Conservation (phyloP, 75 land plant genomes). For the Picea glauca region DNA sequence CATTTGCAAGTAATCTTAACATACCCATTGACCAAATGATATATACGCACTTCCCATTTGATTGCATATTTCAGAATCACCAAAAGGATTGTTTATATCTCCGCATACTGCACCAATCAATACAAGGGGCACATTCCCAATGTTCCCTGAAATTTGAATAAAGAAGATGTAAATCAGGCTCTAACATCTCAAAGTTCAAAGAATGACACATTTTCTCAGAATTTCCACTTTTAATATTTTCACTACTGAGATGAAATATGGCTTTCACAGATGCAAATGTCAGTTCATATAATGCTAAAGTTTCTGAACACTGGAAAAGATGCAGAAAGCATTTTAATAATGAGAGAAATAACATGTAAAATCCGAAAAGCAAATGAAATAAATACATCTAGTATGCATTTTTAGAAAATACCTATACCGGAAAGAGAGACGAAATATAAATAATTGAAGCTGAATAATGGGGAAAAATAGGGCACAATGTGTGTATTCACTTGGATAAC, state of each 20-base stretch:
- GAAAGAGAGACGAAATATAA: no score
- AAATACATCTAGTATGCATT: no score
- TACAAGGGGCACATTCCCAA: conserved; percentile 95
- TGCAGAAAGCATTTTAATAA: no score
- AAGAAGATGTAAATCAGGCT: not conserved
- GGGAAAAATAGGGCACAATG: no score
- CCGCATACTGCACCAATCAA: conserved; percentile 81
- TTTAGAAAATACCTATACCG: no score
- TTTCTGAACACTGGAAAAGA: no score
- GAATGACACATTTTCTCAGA: not conserved
- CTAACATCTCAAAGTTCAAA: not conserved
- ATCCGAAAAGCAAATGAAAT: no score
- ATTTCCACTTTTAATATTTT: not conserved
- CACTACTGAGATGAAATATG: not conserved
- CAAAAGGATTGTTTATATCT: conserved; percentile 80
- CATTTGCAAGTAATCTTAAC: conserved; percentile 1
- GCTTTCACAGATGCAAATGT: not conserved
- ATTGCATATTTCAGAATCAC: conserved; percentile 62
- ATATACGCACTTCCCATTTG: conserved; percentile 75
- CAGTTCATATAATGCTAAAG: not conserved
- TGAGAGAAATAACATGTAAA: no score
- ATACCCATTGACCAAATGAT: conserved; percentile 96
- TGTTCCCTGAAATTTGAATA: conserved; percentile 59
- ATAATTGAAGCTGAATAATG: no score
- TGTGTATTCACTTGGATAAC: no score